Percentiles rank a stretch among this genome's conserved stretches.
Evolutionary conservation across 495 filamentous ascomycete species (phyloP).

Genomic region (Xylaria cubensis): DNA sequence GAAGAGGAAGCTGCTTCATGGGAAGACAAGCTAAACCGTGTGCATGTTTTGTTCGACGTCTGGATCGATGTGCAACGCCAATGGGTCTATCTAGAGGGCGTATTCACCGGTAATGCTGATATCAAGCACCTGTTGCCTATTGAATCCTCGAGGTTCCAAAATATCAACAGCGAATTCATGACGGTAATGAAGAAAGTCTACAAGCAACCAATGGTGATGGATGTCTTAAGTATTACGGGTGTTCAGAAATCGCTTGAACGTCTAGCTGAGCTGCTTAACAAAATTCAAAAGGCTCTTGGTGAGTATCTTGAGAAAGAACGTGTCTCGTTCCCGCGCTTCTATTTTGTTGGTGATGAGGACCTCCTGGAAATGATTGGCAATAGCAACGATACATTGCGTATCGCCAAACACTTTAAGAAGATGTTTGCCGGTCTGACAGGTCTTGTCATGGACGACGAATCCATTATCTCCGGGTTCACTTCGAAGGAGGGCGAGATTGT

Average conservation of each 20-base stretch:
- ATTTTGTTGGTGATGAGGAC: slow-evolving; percentile 99
- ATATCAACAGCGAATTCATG: slow-evolving; percentile 98
- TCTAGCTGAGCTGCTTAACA: slow-evolving; percentile 92
- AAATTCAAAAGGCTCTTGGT: slow-evolving; percentile 98
- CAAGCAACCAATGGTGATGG: slow-evolving; percentile 90
- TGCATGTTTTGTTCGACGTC: slow-evolving; percentile 96
- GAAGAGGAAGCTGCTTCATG: slow-evolving; percentile 94
- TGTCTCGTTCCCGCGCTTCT: slow-evolving; percentile 96
- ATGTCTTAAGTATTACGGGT: slow-evolving; percentile 92
- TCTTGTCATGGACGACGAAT: slow-evolving; percentile 88
- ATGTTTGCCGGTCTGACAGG: slow-evolving; percentile 98
- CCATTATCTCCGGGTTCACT: slow-evolving; percentile 85
- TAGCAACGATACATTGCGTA: slow-evolving; percentile 92
- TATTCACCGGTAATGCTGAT: slow-evolving; percentile 97
- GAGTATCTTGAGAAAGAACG: slow-evolving; percentile 98
- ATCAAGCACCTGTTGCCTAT: slow-evolving; percentile 98
- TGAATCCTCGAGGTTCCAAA: slow-evolving; percentile 94
- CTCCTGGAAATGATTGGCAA: slow-evolving; percentile 99
- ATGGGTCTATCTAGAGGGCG: slow-evolving; percentile 98
- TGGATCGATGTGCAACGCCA: slow-evolving; percentile 99
- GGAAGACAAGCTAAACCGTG: slow-evolving; percentile 98
- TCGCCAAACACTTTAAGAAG: slow-evolving; percentile 98
- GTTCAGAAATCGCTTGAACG: slow-evolving; percentile 96
- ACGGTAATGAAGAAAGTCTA: slow-evolving; percentile 98
- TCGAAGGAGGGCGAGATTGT: slow-evolving; percentile 97